phyloP scores from a whole-genome alignment of 768 basidiomycete genomes.

The Boletellus sp. region DNA sequence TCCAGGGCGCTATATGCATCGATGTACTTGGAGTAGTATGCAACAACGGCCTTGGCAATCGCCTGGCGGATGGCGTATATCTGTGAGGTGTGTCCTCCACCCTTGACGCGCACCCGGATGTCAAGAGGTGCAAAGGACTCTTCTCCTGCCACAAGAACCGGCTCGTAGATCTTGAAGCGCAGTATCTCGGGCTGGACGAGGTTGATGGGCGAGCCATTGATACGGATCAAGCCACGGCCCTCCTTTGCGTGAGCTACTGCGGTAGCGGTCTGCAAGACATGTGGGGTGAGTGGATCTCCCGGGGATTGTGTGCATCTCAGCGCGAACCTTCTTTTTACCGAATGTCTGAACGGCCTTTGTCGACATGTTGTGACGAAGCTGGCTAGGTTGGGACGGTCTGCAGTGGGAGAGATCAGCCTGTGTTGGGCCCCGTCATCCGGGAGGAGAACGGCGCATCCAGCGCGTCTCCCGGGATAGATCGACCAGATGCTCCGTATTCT shows the following conservation, averaged over 20 bases:
- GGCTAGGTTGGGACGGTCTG: constrained; percentile 19
- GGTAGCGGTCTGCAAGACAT: constrained; percentile 75
- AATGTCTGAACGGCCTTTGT: constrained; percentile 96
- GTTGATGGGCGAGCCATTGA: constrained; percentile 95
- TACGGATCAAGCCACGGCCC: constrained; percentile 92
- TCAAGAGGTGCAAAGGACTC: constrained; percentile 85
- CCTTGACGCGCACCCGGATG: constrained; percentile 96
- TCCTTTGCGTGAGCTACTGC: constrained; percentile 97
- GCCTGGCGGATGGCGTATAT: constrained; percentile 99
- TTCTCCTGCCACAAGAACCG: constrained; percentile 89
- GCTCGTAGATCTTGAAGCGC: constrained; percentile 97
- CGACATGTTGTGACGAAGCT: constrained; percentile 54
- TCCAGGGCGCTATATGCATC: constrained; percentile 97
- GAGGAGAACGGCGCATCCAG: constrained; percentile 37
- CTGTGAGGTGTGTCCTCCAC: constrained; percentile 99
- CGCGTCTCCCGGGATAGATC: constrained; percentile 27
- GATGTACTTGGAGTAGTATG: constrained; percentile 98
- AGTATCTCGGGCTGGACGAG: constrained; percentile 94
- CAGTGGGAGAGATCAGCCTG: constrained; percentile 17
- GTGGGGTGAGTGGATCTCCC: constrained; percentile 2
- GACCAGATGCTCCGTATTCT: not conserved
- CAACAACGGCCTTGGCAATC: constrained; percentile 95
- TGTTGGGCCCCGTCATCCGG: constrained; percentile 34
- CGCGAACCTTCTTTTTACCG: constrained; percentile 96
- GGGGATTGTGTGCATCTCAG: not conserved